phyloP scores from a whole-genome alignment of 176 grass and related monocot genomes.

The Areca catechu region DNA sequence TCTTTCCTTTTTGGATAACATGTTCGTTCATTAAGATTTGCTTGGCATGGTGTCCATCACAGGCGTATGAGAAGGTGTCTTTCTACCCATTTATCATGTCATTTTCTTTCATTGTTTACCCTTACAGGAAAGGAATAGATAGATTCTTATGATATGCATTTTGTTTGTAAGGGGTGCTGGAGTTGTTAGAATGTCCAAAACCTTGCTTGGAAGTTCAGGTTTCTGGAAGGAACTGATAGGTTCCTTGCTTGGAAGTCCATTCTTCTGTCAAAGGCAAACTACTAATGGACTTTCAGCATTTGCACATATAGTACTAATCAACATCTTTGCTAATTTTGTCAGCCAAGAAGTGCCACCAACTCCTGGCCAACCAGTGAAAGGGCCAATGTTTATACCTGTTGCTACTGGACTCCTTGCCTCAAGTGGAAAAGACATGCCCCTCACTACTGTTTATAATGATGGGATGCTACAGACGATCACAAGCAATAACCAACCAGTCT shows the following conservation, averaged over 20 bases:
- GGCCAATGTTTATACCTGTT: slow-evolving; percentile 84
- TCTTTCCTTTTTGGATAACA: slow-evolving; percentile 2
- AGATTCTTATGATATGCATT: slow-evolving; percentile 11
- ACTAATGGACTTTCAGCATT: not conserved
- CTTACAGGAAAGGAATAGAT: slow-evolving; percentile 8
- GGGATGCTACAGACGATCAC: slow-evolving; percentile 48
- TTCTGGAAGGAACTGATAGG: slow-evolving; percentile 84
- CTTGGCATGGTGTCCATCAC: slow-evolving; percentile 21
- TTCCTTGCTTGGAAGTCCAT: not conserved
- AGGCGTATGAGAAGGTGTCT: slow-evolving; percentile 93
- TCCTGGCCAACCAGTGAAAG: slow-evolving; percentile 70
- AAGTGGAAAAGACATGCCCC: slow-evolving; percentile 77
- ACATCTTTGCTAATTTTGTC: not conserved
- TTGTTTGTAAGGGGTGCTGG: slow-evolving; percentile 75
- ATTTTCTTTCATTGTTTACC: slow-evolving; percentile 11
- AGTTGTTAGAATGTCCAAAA: slow-evolving; percentile 99
- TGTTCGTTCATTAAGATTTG: slow-evolving; percentile 17
- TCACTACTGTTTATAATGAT: slow-evolving; percentile 57
- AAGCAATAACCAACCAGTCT: slow-evolving; percentile 38
- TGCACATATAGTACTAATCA: not conserved
- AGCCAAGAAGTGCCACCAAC: slow-evolving; percentile 84
- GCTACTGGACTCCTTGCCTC: slow-evolving; percentile 77
- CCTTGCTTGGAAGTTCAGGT: slow-evolving; percentile 79
- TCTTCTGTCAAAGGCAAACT: too few relatives aligned
- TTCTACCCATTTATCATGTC: slow-evolving; percentile 2